phyloP scores from a whole-genome alignment of 257 asterid genomes.

The Thymus mandschuricus region DNA sequence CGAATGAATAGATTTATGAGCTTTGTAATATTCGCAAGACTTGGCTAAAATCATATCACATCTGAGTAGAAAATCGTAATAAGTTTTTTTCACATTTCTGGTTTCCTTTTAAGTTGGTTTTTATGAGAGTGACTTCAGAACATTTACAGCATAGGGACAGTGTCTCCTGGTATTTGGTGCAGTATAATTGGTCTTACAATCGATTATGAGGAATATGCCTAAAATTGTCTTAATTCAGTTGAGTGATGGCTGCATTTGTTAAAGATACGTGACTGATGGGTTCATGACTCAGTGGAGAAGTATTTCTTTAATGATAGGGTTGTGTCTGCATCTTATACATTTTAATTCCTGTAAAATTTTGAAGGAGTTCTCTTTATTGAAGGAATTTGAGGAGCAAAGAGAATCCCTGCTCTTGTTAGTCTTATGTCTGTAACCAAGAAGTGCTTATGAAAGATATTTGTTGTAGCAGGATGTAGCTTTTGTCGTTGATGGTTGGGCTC shows the following conservation, averaged over 20 bases:
- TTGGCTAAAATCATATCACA: background rate
- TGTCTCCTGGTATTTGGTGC: constrained; percentile 10
- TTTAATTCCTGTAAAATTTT: background rate
- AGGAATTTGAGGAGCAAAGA: constrained; percentile 4
- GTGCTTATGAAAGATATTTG: constrained; percentile 33
- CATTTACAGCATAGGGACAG: background rate
- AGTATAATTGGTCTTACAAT: constrained; percentile 18
- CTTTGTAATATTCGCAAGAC: constrained; percentile 15
- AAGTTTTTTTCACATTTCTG: background rate
- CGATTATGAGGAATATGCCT: background rate
- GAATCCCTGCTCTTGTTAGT: constrained; percentile 18
- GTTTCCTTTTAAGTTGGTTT: constrained; percentile 2
- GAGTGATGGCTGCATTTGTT: background rate
- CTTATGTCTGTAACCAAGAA: constrained; percentile 16
- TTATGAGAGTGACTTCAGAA: constrained; percentile 11
- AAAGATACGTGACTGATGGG: constrained; percentile 8
- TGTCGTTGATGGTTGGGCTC: constrained; percentile 99
- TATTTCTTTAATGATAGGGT: background rate
- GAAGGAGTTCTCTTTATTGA: background rate
- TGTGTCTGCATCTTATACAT: constrained; percentile 8
- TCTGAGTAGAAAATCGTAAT: background rate
- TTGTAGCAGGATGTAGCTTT: constrained; percentile 86
- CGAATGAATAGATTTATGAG: constrained; percentile 7
- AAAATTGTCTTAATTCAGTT: constrained; percentile 5
- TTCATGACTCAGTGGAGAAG: constrained; percentile 11